phyloP scores from a whole-genome alignment of 139 green algal species.

The Chlamydomonas asymmetrica region DNA sequence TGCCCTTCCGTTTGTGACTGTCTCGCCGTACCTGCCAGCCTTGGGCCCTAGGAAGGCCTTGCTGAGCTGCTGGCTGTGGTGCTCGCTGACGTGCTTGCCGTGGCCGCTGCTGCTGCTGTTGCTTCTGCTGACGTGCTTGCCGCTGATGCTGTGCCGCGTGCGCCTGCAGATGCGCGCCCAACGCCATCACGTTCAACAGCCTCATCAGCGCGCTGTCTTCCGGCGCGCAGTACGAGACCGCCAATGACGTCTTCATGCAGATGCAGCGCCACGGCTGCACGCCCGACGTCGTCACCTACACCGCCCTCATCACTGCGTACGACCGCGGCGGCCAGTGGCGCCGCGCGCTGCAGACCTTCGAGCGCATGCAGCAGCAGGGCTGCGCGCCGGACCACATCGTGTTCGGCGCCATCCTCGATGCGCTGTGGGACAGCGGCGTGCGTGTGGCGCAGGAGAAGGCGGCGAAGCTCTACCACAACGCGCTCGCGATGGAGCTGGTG shows the following conservation, averaged over 20 bases:
- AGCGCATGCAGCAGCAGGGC: constrained; percentile 37
- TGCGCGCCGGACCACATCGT: constrained; percentile 74
- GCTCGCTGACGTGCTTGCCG: too few species aligned
- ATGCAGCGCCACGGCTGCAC: constrained; percentile 67
- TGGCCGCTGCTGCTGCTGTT: too few species aligned
- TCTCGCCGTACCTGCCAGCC: too few species aligned
- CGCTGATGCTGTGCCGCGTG: too few species aligned
- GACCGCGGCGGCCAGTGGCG: constrained; percentile 69
- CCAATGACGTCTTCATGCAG: constrained; percentile 64
- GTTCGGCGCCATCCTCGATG: constrained; percentile 77
- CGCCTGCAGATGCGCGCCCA: too few species aligned
- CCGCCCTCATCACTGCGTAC: constrained; percentile 74
- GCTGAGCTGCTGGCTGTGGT: too few species aligned
- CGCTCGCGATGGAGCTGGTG: constrained; percentile 52
- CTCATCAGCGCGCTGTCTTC: constrained; percentile 57
- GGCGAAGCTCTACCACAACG: constrained; percentile 35
- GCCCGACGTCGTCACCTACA: constrained; percentile 84
- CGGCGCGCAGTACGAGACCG: constrained; percentile 66
- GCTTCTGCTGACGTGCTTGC: too few species aligned
- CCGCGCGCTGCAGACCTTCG: constrained; percentile 42
- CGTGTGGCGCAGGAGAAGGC: constrained; percentile 67
- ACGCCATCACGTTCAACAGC: constrained; percentile 59
- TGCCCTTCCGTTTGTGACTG: too few species aligned
- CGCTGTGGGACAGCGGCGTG: constrained; percentile 79
- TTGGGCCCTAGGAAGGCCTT: too few species aligned